Base-by-base conservation (phyloP, 495 filamentous ascomycete genomes). In the Sporormia fimetaria region DNA sequence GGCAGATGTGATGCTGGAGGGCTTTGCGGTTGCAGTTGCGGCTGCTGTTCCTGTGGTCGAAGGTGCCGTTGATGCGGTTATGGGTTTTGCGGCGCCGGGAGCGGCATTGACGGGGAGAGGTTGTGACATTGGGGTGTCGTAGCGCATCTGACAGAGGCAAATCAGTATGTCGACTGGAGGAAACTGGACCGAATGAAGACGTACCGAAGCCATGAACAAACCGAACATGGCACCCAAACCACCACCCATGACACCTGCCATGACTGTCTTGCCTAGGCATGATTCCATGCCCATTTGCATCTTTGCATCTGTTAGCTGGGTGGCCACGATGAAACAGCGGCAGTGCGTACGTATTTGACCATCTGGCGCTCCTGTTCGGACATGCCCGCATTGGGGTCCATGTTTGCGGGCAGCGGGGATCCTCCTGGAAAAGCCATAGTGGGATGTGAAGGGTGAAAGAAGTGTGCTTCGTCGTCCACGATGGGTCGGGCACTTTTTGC, bases 101-200 rank as follows among this genome's bases (percentile, higher is more conserved):
- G n/a, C n/a, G 22, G 26, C 30, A 18, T 24, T n/a, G 40, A 32
- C 18, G 14, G 40, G 47, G 14, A 40, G 31, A 2, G 40, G 51
- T 38, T 39, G 37, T 12, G 30, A 29, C 69, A 83, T 67, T 32
- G 84, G 75, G 2, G 83, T 87, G 55, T 93, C 84, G 71, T 92
- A 92, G 64, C 78, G 76, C 87, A 93, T 92, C 83, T 88, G 54
- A 14, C 14, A 16, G 30, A 30, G 1, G 23, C 24, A n/a, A 3
- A 11, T 6, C 14, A 26, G 36, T 14, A 20, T 3, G 4, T 11
- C 9, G 35, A 11, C 12, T 10, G 24, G 15, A 17, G 20, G 4
- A 12, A 12, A 28, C 24, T 11, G 25, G 33, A 11, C 26, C 16
- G 20, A 28, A 21, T 20, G 12, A 32, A 16, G 6, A 30, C 40